phyloP scores from a whole-genome alignment of 169 alveolate species.

The Plasmodium malariae region DNA sequence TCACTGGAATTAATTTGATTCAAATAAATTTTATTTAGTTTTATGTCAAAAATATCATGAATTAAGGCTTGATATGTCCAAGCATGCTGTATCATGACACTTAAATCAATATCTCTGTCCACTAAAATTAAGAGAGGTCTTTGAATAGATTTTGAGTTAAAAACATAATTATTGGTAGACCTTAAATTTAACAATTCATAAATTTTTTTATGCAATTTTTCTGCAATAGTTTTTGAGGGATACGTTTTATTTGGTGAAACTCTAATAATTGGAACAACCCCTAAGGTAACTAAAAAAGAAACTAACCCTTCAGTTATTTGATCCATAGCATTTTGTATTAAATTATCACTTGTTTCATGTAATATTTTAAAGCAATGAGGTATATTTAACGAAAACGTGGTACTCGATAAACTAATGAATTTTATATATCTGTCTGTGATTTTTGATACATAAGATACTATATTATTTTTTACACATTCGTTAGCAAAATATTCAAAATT shows the following conservation, averaged over 20 bases:
- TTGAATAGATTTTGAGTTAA: slow-evolving; percentile 79
- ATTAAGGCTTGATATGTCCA: slow-evolving; percentile 92
- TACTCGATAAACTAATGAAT: slow-evolving; percentile 86
- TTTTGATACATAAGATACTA: slow-evolving; percentile 84
- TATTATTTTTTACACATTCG: slow-evolving; percentile 86
- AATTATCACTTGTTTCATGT: slow-evolving; percentile 78
- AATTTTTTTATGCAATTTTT: slow-evolving; percentile 83
- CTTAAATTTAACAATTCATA: slow-evolving; percentile 82
- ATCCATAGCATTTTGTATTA: slow-evolving; percentile 77
- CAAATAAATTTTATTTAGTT: slow-evolving; percentile 82
- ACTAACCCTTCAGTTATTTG: slow-evolving; percentile 85
- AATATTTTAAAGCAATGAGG: slow-evolving; percentile 82
- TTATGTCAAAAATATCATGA: slow-evolving; percentile 87
- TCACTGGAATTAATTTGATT: slow-evolving; percentile 4
- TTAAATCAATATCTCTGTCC: slow-evolving; percentile 88
- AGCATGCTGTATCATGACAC: slow-evolving; percentile 91
- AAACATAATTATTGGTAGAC: slow-evolving; percentile 73
- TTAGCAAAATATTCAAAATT: slow-evolving; percentile 85
- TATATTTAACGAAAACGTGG: slow-evolving; percentile 87
- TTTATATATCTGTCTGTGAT: slow-evolving; percentile 91
- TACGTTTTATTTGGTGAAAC: slow-evolving; percentile 82
- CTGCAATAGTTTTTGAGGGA: slow-evolving; percentile 87
- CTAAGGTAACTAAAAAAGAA: slow-evolving; percentile 87
- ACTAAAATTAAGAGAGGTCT: slow-evolving; percentile 87
- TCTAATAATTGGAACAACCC: slow-evolving; percentile 86